Evolutionary conservation across 2,329 filamentous ascomycete genomes (phyloP).

Genomic region (Trichoderma asperellum): DNA sequence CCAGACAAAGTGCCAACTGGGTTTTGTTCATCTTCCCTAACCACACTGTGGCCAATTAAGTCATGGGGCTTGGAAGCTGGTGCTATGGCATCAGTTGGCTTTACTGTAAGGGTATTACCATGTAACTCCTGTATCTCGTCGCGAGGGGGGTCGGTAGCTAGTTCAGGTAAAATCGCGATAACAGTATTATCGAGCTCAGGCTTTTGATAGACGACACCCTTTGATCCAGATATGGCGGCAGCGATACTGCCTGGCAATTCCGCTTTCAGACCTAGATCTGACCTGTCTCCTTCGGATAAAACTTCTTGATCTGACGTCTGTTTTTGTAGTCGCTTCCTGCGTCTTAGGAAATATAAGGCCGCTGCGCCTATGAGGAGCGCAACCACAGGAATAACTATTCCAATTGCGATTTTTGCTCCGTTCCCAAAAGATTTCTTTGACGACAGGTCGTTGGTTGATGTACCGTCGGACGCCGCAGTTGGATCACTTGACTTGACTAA

Average conservation of each 20-base stretch:
- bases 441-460: too few species aligned
- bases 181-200: neutral
- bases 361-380: neutral
- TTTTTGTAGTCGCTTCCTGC: neutral
- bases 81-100: neutral
- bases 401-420: neutral
- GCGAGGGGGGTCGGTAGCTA: neutral
- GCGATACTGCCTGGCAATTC: neutral
- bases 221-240: neutral
- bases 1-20: neutral
- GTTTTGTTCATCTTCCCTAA: neutral
- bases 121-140: neutral
- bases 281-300: neutral
- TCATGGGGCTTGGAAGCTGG: neutral
- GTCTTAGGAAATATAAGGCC: neutral
- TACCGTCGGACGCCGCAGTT: neutral
- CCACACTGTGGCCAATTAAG: neutral
- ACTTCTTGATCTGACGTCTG: neutral
- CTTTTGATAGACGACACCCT: neutral
- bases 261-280: neutral
- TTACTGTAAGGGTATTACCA: neutral
- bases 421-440: neutral
- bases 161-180: neutral
- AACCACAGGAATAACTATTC: neutral
- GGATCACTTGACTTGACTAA: neutral